Evolutionary conservation across 345 rosid genomes (phyloP).

Genomic region (Lagerstroemia speciosa): DNA sequence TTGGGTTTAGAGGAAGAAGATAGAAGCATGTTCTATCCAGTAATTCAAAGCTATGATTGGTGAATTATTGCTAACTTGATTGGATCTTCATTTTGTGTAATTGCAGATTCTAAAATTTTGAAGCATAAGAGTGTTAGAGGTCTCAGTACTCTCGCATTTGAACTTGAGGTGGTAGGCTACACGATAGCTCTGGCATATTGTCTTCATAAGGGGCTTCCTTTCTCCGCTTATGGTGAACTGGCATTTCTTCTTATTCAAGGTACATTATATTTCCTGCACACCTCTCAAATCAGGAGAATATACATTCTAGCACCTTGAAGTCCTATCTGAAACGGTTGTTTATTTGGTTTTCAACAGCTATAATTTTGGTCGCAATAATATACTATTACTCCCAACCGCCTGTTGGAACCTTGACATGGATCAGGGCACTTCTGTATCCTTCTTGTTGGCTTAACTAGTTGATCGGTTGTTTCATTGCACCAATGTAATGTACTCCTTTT

Average conservation of each 20-base stretch:
- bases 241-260: conserved; percentile 53
- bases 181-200: conserved; percentile 94
- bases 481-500: background rate
- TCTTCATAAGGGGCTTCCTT: conserved; percentile 87
- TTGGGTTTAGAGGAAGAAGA: too few species aligned
- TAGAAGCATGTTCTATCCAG: too few species aligned
- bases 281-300: background rate
- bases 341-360: conserved; percentile 28
- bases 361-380: conserved; percentile 62
- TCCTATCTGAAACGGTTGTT: background rate
- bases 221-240: conserved; percentile 91
- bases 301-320: background rate
- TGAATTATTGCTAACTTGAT: too few species aligned
- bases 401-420: conserved; percentile 38
- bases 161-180: conserved; percentile 85
- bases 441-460: conserved; percentile 1
- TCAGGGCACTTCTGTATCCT: conserved; percentile 67
- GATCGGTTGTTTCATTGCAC: background rate
- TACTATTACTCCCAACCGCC: conserved; percentile 57
- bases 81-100: too few species aligned
- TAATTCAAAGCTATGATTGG: too few species aligned
- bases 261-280: background rate
- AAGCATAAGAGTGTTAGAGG: conserved; percentile 73
- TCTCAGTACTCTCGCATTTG: conserved; percentile 67
- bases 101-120: conserved; percentile 85